Evolutionary conservation across 371 early-diverging fungal genomes (phyloP).

Genomic region (Syncephalastrum sp.): DNA sequence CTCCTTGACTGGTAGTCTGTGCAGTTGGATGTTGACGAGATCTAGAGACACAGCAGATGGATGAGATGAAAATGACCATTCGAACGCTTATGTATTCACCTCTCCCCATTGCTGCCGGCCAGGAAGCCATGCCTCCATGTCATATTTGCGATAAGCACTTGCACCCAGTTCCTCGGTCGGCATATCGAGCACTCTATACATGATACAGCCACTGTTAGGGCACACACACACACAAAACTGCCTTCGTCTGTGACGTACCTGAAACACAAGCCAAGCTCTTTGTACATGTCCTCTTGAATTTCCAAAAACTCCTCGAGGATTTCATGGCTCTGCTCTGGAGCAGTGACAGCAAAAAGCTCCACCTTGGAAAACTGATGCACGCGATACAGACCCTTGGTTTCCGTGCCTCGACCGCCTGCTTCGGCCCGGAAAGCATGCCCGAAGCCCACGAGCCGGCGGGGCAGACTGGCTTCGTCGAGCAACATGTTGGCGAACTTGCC

Average conservation of each 20-base stretch:
- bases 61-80: too few species aligned
- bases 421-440: constrained; percentile 90
- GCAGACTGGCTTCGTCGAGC: constrained; percentile 59
- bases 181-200: constrained; percentile 82
- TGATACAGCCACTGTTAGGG: not conserved
- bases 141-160: constrained; percentile 88
- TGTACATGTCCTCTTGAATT: constrained; percentile 77
- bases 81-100: constrained; percentile 27
- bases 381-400: constrained; percentile 87
- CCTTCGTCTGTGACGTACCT: constrained; percentile 39
- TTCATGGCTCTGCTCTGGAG: constrained; percentile 61
- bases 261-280: constrained; percentile 80
- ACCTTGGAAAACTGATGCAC: constrained; percentile 96
- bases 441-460: constrained; percentile 73
- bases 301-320: constrained; percentile 70
- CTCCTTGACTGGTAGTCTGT: constrained; percentile 86
- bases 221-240: not conserved
- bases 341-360: constrained; percentile 83
- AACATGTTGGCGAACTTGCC: constrained; percentile 75
- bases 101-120: constrained; percentile 89
- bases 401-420: constrained; percentile 81
- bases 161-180: constrained; percentile 92
- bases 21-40: constrained; percentile 84
- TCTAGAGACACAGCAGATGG: constrained; percentile 21
- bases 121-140: constrained; percentile 97